A percentile compares a stretch with the other conserved stretches of the same genome.
These are phyloP conservation scores for Epichloe typhina DNA, from an alignment of 2,329 filamentous ascomycete species.

Conservation along the genomic window DNA sequence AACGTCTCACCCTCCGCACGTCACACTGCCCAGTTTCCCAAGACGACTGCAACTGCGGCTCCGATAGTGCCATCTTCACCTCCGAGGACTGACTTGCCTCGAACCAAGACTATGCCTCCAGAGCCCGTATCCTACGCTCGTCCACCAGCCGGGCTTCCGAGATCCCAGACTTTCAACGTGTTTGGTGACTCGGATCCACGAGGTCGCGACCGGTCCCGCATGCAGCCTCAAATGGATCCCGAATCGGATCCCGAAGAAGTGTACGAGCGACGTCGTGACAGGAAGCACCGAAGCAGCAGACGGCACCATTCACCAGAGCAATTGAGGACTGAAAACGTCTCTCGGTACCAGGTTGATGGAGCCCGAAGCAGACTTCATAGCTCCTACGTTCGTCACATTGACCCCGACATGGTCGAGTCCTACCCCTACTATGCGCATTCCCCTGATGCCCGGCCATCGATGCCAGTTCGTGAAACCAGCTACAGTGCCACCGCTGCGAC, in stretches of 20 bases:
- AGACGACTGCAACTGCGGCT: conserved; percentile 13
- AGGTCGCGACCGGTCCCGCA: conserved; percentile 24
- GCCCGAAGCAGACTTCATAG: conserved; percentile 15
- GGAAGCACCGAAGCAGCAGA: conserved; percentile 23
- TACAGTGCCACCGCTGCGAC: conserved; percentile 15
- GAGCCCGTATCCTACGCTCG: conserved; percentile 15
- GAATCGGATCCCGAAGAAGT: conserved; percentile 23
- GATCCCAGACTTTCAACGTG: conserved; percentile 21
- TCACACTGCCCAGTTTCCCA: conserved; percentile 14
- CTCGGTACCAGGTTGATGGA: conserved; percentile 18
- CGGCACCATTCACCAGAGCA: conserved; percentile 22
- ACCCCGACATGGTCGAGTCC: conserved; percentile 10
- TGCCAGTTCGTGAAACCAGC: conserved; percentile 17
- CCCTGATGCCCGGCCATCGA: conserved; percentile 16
- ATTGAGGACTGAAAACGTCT: conserved; percentile 11
- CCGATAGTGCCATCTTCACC: conserved; percentile 18
- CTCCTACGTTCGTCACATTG: conserved; percentile 16
- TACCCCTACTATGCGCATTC: conserved; percentile 14
- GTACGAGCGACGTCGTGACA: conserved; percentile 17
- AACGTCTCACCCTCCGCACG: conserved; percentile 18
- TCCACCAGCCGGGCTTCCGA: conserved; percentile 15
- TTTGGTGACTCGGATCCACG: conserved; percentile 16
- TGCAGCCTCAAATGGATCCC: conserved; percentile 22
- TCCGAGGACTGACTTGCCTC: conserved; percentile 18
- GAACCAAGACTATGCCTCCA: conserved; percentile 23